phyloP scores from a whole-genome alignment of 345 rosid genomes.

The Salix koriyanagi region DNA sequence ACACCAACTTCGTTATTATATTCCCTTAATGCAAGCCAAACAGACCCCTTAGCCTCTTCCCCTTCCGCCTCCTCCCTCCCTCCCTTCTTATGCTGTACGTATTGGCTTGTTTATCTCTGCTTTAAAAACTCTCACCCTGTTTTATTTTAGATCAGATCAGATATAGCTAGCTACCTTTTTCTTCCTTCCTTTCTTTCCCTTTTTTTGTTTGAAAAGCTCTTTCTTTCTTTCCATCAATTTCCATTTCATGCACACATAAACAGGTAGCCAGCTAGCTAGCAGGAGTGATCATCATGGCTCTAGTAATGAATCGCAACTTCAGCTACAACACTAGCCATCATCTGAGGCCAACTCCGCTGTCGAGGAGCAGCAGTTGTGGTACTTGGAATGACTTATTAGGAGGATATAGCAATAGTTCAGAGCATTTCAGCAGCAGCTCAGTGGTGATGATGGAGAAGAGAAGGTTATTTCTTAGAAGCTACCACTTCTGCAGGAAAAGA shows the following conservation, averaged over 20 bases:
- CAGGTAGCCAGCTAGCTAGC: neutral
- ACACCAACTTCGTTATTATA: neutral
- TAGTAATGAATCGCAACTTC: neutral
- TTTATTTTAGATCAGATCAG: neutral
- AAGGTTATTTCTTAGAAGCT: constrained; percentile 69
- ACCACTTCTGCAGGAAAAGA: constrained; percentile 66
- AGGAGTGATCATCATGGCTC: neutral
- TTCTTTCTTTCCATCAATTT: no score
- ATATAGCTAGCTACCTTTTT: neutral
- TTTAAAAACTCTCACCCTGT: neutral
- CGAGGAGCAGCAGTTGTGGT: neutral
- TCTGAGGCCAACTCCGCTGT: neutral
- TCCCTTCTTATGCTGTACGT: neutral
- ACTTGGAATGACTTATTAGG: neutral
- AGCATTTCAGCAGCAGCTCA: neutral
- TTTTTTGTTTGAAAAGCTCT: neutral
- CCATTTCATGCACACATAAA: neutral
- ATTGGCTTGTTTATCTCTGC: neutral
- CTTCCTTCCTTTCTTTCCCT: neutral
- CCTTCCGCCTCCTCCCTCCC: neutral
- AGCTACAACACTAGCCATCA: neutral
- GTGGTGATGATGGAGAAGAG: constrained; percentile 66
- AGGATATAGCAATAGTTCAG: no score
- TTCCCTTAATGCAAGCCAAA: neutral
- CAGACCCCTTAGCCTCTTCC: neutral